These are phyloP conservation scores for Amylostereum areolatum DNA, from an alignment of 1,284 basidiomycete genomes.

Conservation along the genomic window DNA sequence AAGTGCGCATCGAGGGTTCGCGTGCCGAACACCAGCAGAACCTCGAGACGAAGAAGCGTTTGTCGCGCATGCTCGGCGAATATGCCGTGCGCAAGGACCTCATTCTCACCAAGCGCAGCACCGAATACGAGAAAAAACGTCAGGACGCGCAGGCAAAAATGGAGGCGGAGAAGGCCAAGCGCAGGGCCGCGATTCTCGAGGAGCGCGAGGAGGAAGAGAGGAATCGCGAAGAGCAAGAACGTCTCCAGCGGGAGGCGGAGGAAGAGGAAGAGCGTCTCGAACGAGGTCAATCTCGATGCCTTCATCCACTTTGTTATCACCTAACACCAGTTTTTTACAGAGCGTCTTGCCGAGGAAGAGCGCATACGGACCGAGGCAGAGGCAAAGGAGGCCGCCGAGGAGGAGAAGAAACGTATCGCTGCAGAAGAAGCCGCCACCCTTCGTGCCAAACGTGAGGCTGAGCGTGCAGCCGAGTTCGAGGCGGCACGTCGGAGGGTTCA, in stretches of 20 bases:
- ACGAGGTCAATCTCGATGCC: conserved; percentile 37
- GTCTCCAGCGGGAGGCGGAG: conserved; percentile 17
- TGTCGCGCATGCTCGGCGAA: conserved; percentile 74
- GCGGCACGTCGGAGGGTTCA: conserved; percentile 47
- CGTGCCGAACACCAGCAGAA: conserved; percentile 64
- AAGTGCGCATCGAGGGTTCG: conserved; percentile 55
- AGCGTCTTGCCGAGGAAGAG: conserved; percentile 50
- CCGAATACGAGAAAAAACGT: conserved; percentile 64
- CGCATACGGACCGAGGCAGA: conserved; percentile 44
- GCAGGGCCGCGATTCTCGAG: conserved; percentile 49
- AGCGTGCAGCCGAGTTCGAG: conserved; percentile 53
- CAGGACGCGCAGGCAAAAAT: conserved; percentile 67
- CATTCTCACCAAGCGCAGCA: conserved; percentile 61
- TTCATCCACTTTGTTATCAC: conserved; percentile 4
- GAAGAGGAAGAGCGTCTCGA: conserved; percentile 41
- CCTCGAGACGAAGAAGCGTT: conserved; percentile 72
- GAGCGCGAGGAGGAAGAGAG: conserved; percentile 54
- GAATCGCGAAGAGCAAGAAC: conserved; percentile 44
- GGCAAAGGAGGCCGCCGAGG: conserved; percentile 45
- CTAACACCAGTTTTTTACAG: conserved; percentile 24
- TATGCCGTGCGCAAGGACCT: conserved; percentile 57
- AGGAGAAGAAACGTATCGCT: conserved; percentile 39
- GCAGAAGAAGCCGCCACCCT: conserved; percentile 41
- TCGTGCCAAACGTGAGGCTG: conserved; percentile 29
- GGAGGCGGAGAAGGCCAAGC: conserved; percentile 82